These are phyloP conservation scores for Termitomyces sp. DNA, from an alignment of 768 basidiomycete species.

Conservation along the genomic window DNA sequence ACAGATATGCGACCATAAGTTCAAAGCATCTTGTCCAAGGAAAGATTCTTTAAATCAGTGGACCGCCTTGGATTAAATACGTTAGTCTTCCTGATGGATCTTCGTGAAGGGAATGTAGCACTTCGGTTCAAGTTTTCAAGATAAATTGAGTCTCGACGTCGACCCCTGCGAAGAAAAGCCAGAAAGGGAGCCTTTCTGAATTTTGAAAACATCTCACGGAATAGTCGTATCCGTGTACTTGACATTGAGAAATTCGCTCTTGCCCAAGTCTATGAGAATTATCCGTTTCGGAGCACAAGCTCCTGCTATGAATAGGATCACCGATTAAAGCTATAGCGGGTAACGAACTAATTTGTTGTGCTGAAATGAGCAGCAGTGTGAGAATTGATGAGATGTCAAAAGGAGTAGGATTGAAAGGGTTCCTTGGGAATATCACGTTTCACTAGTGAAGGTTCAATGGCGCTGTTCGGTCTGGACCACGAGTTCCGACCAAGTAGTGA, in stretches of 20 bases:
- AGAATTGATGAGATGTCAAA: background rate
- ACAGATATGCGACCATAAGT: background rate
- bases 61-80: background rate
- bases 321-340: background rate
- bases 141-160: background rate
- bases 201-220: background rate
- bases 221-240: background rate
- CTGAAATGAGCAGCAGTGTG: background rate
- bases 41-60: background rate
- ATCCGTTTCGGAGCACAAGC: too few relatives aligned
- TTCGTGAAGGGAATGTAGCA: background rate
- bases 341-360: background rate
- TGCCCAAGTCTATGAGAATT: too few relatives aligned
- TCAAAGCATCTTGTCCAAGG: background rate
- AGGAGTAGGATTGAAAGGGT: background rate
- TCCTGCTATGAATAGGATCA: too few relatives aligned
- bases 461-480: background rate
- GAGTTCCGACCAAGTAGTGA: background rate
- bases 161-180: background rate
- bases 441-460: background rate
- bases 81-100: background rate
- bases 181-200: background rate
- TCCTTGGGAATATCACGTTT: background rate
- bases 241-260: background rate
- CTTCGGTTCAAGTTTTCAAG: background rate